Evolutionary conservation across 1,284 basidiomycete species (phyloP).

Genomic region (Cutaneotrichosporon cavernicola): DNA sequence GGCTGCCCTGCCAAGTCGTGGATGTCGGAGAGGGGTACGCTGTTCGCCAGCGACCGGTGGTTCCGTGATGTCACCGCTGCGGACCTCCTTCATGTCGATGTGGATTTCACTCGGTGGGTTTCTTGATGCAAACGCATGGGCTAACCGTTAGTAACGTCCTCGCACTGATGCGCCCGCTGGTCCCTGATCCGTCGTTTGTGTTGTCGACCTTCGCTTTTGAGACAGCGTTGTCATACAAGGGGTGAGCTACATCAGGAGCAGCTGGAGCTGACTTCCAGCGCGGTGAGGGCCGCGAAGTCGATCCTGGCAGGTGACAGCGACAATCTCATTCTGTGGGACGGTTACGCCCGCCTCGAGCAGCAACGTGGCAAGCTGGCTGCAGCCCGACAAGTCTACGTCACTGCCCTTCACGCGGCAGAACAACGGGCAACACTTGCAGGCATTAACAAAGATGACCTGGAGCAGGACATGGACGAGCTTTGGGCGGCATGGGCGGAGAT

Average conservation of each 20-base stretch:
- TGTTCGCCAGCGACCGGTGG: conserved; percentile 41
- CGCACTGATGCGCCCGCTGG: conserved; percentile 31
- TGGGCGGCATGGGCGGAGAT: conserved; percentile 89
- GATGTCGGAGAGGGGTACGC: conserved; percentile 29
- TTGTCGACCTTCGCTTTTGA: conserved; percentile 50
- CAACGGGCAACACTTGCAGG: conserved; percentile 24
- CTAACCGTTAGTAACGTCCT: conserved; percentile 35
- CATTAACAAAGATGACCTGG: conserved; percentile 18
- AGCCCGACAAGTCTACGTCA: conserved; percentile 79
- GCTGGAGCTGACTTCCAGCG: neutral
- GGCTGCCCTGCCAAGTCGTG: conserved; percentile 41
- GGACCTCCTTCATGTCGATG: conserved; percentile 40
- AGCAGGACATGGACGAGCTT: conserved; percentile 53
- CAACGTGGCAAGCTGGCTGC: conserved; percentile 68
- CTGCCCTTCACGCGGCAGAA: conserved; percentile 53
- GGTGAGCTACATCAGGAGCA: conserved; percentile 24
- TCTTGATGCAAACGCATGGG: neutral
- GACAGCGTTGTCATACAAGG: conserved; percentile 38
- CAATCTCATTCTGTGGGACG: conserved; percentile 72
- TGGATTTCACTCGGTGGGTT: conserved; percentile 40
- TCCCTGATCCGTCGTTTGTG: conserved; percentile 50
- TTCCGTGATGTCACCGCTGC: conserved; percentile 42
- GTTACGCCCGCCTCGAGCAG: conserved; percentile 76
- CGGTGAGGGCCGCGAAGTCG: conserved; percentile 64
- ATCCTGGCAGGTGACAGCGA: conserved; percentile 65